Base-by-base conservation (phyloP, 2,329 filamentous ascomycete genomes). In the Colletotrichum melonis region DNA sequence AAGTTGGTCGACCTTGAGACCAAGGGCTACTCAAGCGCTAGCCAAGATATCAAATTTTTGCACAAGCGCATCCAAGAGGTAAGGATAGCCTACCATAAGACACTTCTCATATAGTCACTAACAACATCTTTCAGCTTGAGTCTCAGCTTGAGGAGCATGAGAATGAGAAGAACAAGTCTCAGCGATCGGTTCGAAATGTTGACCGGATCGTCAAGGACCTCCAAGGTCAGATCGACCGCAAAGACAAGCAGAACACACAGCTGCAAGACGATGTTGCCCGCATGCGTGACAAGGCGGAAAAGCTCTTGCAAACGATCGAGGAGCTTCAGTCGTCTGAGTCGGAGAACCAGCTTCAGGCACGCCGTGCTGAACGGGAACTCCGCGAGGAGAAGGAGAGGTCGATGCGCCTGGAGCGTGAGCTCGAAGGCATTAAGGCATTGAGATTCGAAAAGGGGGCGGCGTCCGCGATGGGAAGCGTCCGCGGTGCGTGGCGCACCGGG, bases 61-160 rank as follows among this genome's bases (percentile, higher is more conserved):
- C 94, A 98, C 84, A 96, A 95, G 80, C 91, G 96, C 63, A 95
- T 99, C 76, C 95, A 98, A 86, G 96, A 98, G 89, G 95, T 97
- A 88, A 89, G 91, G n/a, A 49, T 49, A n/a, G 42, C 42, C 19
- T 11, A 49, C 6, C 42, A 49, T 19, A 49, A 49, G 19, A 9
- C 42, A 19, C 46, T 72, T 58, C 16, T 24, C 16, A 4, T 24
- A 63, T 9, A 74, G 64, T 72, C 65, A 75, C 81, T 81, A 78
- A 82, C 78, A 76, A 65, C 69, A 77, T 77, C 77, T 54, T 9
- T 62, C 14, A 98, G 93, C 93, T 99, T 78, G 96, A 99, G 83
- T 90, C 91, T 28, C 93, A 96, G 76, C 91, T 98, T 32, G 95
- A 98, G 81, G 88, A 92, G 28, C 94, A 97, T 76, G 94, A 97